A percentile compares a stretch with the other conserved stretches of the same genome.
Evolutionary conservation across 371 early-diverging fungal species (phyloP).

Genomic region (Mortierella sp.): DNA sequence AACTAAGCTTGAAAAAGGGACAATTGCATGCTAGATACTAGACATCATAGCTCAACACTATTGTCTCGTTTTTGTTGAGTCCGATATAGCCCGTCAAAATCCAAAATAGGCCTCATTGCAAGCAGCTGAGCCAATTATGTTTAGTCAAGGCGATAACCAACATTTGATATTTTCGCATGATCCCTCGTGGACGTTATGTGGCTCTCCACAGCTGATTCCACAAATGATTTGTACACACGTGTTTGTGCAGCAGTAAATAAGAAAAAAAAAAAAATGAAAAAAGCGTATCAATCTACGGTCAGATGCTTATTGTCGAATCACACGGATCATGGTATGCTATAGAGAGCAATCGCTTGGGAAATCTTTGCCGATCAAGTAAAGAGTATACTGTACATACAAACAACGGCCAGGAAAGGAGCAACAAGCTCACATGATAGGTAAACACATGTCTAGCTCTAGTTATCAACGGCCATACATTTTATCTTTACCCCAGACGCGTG

Average conservation of each 20-base stretch:
- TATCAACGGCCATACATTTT: background rate
- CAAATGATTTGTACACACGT: background rate
- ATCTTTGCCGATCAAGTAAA: background rate
- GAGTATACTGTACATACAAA: background rate
- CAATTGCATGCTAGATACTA: background rate
- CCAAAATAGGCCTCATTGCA: too few species aligned
- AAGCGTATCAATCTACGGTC: background rate
- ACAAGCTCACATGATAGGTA: slow-evolving; percentile 5
- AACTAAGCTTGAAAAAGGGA: too few species aligned
- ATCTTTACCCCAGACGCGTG: slow-evolving; percentile 1
- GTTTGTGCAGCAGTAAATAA: background rate
- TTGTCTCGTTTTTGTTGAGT: too few species aligned
- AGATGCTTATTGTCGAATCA: background rate
- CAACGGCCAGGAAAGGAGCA: background rate
- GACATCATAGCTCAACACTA: too few species aligned
- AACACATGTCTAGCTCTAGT: background rate
- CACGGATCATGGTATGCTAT: background rate
- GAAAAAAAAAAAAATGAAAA: too few species aligned
- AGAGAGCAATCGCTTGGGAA: slow-evolving; percentile 1
- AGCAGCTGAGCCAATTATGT: too few species aligned
- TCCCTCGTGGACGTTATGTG: background rate
- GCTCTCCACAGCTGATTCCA: background rate
- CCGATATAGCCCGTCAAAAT: too few species aligned
- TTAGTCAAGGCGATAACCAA: too few species aligned
- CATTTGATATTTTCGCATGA: background rate